Percentiles rank a stretch among this genome's conserved stretches.
These are phyloP conservation scores for Schwanniomyces vanrijiae DNA, from an alignment of 805 yeast species.

Conservation along the genomic window DNA sequence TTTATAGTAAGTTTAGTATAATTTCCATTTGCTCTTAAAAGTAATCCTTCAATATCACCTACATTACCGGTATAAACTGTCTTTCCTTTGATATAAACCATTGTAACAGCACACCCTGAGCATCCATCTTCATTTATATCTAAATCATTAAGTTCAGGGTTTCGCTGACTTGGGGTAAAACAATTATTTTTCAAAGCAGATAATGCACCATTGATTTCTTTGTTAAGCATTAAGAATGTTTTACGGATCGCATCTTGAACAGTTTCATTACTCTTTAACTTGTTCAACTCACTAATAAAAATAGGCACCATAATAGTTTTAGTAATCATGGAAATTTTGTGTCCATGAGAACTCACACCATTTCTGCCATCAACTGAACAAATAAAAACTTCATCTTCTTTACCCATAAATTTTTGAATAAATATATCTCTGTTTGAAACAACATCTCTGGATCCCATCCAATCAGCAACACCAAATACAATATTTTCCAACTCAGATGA, in stretches of 20 bases:
- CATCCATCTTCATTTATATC: slow-evolving; percentile 61
- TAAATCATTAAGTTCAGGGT: slow-evolving; percentile 42
- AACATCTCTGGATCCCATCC: slow-evolving; percentile 64
- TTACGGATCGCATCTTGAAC: slow-evolving; percentile 77
- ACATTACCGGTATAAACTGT: slow-evolving; percentile 78
- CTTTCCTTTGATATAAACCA: slow-evolving; percentile 72
- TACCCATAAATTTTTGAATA: slow-evolving; percentile 82
- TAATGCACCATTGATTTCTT: slow-evolving; percentile 69
- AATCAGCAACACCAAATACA: slow-evolving; percentile 90
- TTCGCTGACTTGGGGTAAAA: slow-evolving; percentile 34
- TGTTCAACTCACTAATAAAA: slow-evolving; percentile 66
- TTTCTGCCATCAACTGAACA: slow-evolving; percentile 85
- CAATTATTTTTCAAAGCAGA: slow-evolving; percentile 44
- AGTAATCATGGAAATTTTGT: slow-evolving; percentile 65
- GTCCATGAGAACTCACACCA: slow-evolving; percentile 45
- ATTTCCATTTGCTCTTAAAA: slow-evolving; percentile 81
- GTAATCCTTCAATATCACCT: slow-evolving; percentile 85
- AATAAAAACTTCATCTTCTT: slow-evolving; percentile 74
- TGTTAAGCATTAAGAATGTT: slow-evolving; percentile 76
- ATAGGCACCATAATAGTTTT: slow-evolving; percentile 69
- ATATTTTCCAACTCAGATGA: slow-evolving; percentile 74
- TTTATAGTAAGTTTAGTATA: slow-evolving; percentile 67
- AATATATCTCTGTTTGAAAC: slow-evolving; percentile 83
- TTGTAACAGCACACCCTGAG: slow-evolving; percentile 84
- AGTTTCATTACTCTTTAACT: slow-evolving; percentile 40